A percentile compares a stretch with the other conserved stretches of the same genome.
These are phyloP conservation scores for Lotmaria passim DNA, from an alignment of 208 protist genomes.

Conservation along the genomic window DNA sequence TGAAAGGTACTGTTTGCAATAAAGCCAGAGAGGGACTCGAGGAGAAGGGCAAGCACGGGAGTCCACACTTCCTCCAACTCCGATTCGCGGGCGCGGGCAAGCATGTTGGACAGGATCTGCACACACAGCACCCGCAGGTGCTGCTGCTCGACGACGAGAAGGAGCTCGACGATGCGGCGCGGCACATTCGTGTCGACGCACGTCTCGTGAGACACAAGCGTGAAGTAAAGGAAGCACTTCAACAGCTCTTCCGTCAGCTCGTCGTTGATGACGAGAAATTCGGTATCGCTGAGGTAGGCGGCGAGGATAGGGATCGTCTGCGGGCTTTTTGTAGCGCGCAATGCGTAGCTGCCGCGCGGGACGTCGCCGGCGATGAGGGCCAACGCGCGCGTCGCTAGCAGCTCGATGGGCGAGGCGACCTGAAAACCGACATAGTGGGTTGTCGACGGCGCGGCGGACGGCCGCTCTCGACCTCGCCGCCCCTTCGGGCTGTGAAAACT, in stretches of 20 bases:
- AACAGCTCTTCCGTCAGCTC: conserved; percentile 71
- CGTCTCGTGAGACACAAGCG: conserved; percentile 36
- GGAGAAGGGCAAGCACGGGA: conserved; percentile 29
- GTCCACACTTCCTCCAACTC: conserved; percentile 29
- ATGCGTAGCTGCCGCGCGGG: conserved; percentile 40
- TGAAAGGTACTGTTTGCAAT: conserved; percentile 11
- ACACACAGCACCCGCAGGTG: conserved; percentile 64
- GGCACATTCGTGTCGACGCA: conserved; percentile 39
- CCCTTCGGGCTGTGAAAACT: too few relatives aligned
- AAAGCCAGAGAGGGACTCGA: conserved; percentile 23
- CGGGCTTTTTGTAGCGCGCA: conserved; percentile 37
- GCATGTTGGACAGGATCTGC: conserved; percentile 44
- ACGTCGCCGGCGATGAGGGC: conserved; percentile 69
- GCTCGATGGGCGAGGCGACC: conserved; percentile 28
- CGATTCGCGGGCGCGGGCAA: conserved; percentile 25
- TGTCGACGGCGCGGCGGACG: neutral
- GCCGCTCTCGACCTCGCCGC: neutral
- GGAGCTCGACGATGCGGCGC: conserved; percentile 33
- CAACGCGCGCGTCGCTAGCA: conserved; percentile 49
- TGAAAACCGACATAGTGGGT: conserved; percentile 22
- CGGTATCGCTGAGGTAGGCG: conserved; percentile 34
- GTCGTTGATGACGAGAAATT: conserved; percentile 40
- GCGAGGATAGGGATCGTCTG: conserved; percentile 33
- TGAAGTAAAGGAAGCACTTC: conserved; percentile 61
- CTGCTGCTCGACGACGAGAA: conserved; percentile 44